Base-by-base conservation (phyloP, 2,329 filamentous ascomycete species). In the Colletotrichum euphorbiae region DNA sequence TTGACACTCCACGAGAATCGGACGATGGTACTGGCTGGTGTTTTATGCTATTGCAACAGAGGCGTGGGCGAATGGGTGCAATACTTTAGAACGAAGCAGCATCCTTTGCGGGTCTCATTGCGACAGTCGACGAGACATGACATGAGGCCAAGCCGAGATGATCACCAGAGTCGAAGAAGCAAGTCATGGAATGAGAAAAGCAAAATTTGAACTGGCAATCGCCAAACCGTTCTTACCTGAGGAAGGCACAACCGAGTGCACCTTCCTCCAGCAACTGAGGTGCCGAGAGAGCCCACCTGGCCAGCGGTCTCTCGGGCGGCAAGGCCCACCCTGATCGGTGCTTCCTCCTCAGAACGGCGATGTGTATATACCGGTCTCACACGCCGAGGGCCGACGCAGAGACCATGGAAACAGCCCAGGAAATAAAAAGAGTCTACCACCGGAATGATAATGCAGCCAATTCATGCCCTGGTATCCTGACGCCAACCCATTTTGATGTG, bases 401-500 rank as follows among this genome's bases (percentile, higher is more conserved):
- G 2, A 19, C 24, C 15, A n/a, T n/a, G n/a, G n/a, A 3, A 40
- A 48, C 6, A 15, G 38, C 8, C n/a, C n/a, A n/a, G 24, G 24
- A 4, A 24, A 5, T 1, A 24, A 24, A 40, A 33, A 19, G 24
- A 19, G 12, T 24, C 51, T 17, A 54, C 51, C 51, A 15, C 17
- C 31, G n/a, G 19, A 38, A 54, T 36, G n/a, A 54, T 12, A 42
- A 50, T 40, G 45, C 57, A 60, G 15, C 19, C 57, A 51, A 38
- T 40, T 43, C 55, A 69, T 68, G 54, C 69, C 56, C 50, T 70
- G 69, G 60, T 70, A 69, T 69, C 69, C 55, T 62, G 56, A 56
- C 56, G 65, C 69, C 63, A 43, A 56, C 50, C 56, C 51, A 58
- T 24, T 50, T 55, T 71, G 40, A 40, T 51, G 28, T 68, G 42